Percentiles rank a stretch among this genome's conserved stretches.
Evolutionary conservation across 768 basidiomycete species (phyloP).

Genomic region (Chiua virens): DNA sequence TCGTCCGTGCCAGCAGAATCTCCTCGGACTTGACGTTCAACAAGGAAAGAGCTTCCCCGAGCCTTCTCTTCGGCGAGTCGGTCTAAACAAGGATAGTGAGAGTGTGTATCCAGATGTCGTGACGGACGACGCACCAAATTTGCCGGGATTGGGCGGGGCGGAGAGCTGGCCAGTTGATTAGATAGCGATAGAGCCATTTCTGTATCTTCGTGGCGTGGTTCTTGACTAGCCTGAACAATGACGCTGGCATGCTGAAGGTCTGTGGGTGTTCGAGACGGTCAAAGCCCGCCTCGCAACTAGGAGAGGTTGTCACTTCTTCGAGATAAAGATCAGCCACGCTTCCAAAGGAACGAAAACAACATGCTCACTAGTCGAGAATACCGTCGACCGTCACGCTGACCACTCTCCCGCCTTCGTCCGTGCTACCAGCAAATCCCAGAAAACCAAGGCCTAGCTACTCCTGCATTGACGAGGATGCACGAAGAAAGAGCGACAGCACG

Average conservation of each 20-base stretch:
- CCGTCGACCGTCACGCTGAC: no score
- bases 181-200: slow-evolving; percentile 11
- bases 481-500: no score
- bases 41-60: slow-evolving; percentile 42
- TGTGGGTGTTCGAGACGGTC: slow-evolving; percentile 22
- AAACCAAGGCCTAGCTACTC: no score
- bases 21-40: slow-evolving; percentile 55
- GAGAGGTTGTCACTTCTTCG: no score
- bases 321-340: no score
- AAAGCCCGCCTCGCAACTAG: no score
- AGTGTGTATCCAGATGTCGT: neutral
- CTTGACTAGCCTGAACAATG: slow-evolving; percentile 32
- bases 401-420: no score
- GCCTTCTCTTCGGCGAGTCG: slow-evolving; percentile 33
- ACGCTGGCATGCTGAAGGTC: slow-evolving; percentile 28
- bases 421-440: no score
- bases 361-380: no score
- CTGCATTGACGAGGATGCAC: no score
- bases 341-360: no score
- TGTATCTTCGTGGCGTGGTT: slow-evolving; percentile 20
- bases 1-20: no score
- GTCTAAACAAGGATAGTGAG: slow-evolving; percentile 8
- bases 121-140: slow-evolving; percentile 19
- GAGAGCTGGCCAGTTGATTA: slow-evolving; percentile 22
- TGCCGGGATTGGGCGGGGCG: slow-evolving; percentile 14